Evolutionary conservation across 169 alveolate species (phyloP).

Genomic region (Theileria sp.): DNA sequence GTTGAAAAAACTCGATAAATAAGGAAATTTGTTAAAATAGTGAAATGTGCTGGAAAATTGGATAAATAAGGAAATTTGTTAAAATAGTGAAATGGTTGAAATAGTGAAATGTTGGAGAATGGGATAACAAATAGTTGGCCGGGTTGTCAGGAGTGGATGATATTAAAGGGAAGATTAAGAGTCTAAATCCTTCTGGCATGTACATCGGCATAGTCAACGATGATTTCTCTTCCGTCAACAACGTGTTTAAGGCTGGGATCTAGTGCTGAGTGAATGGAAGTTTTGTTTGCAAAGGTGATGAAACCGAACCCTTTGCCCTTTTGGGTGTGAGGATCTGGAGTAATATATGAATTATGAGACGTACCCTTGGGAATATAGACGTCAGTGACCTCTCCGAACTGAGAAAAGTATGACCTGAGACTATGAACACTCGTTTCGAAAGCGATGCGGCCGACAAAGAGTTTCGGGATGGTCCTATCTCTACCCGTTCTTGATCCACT

Average conservation of each 20-base stretch:
- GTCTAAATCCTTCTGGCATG: slow-evolving; percentile 22
- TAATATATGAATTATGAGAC: background rate
- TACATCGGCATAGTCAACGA: slow-evolving; percentile 66
- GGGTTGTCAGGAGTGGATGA: background rate
- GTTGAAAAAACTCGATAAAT: background rate
- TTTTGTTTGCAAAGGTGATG: slow-evolving; percentile 59
- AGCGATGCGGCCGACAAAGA: slow-evolving; percentile 62
- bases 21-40: too few species aligned
- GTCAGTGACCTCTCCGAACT: slow-evolving; percentile 70
- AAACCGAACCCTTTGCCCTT: slow-evolving; percentile 66
- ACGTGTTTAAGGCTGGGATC: slow-evolving; percentile 49
- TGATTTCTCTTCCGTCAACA: slow-evolving; percentile 61
- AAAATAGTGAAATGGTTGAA: background rate
- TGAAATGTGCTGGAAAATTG: background rate
- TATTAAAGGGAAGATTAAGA: background rate
- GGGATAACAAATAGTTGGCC: background rate
- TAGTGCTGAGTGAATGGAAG: slow-evolving; percentile 52
- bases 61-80: background rate
- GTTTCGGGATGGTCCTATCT: slow-evolving; percentile 45
- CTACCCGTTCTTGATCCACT: slow-evolving; percentile 6
- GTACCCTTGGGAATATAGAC: slow-evolving; percentile 69
- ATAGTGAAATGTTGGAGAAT: background rate
- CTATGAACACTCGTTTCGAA: slow-evolving; percentile 57
- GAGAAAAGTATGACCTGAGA: slow-evolving; percentile 61
- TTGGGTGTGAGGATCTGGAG: slow-evolving; percentile 50